Evolutionary conservation across 1,139 yeast genomes (phyloP), one percentile per base, ranked within the genome.

Genomic region (Protomyces gravidus): DNA sequence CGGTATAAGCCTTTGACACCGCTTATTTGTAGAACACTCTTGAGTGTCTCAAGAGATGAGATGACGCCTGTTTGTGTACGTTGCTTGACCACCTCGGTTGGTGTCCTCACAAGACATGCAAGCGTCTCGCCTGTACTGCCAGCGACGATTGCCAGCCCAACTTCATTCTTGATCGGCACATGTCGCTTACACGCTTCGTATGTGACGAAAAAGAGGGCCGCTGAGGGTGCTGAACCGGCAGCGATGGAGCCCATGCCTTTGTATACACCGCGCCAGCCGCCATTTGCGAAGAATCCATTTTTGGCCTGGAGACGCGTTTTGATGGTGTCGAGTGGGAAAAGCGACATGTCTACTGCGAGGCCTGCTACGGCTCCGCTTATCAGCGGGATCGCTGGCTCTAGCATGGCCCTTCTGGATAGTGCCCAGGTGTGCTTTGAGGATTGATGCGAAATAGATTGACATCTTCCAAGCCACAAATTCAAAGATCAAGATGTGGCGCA

Each of bases 1-100:
- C 97, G 78, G 68, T 92, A 92, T 9, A 92, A 76, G 0, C 96
- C 96, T 46, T 80, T 73, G 39, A 87, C 67, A 0, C 95, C 94
- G 2, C 83, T 76, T 67, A 83, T 82, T 17, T 77, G 69, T 48
- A 88, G 71, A 63, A 89, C 79, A 52, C 78, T 72, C 67, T 79
- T 80, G 64, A 90, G 79, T 2, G 94, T 82, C 68, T 81, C 82
- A 62, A 83, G 77, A 0, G 95, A 83, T 0, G 85, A 76, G 26
- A 79, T 76, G 59, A 80, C 80, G 39, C 81, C 78, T 0, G 97
- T 86, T 71, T 92, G 99, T 0, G 97, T 87, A 62, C 97, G 78
- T 72, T 92, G 98, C 71, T 94, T 92, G 68, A 92, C 83, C 36
- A 92, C 96, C 69, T 92, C 99, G 0, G 96, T 95, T 0, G 99